Percentiles rank a stretch among this genome's conserved stretches.
phyloP scores from a whole-genome alignment of 345 rosid species.

The Draba incana region DNA sequence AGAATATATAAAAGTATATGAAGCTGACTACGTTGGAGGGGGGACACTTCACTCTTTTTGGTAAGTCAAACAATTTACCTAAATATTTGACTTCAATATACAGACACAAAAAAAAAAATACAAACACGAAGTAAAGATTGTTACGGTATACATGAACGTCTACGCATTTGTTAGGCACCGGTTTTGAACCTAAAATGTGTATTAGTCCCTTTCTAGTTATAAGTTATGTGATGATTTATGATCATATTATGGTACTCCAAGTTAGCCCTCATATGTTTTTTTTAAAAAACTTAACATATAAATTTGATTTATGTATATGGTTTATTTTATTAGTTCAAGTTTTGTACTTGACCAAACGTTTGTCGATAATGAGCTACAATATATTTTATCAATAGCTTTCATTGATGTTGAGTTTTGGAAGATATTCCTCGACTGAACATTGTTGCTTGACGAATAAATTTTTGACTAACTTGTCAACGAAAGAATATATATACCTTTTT shows the following conservation, averaged over 20 bases:
- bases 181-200: constrained; percentile 10
- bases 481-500: constrained; percentile 13
- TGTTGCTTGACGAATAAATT: constrained; percentile 30
- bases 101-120: constrained; percentile 14
- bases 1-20: neutral
- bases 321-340: neutral
- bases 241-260: neutral
- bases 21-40: constrained; percentile 5
- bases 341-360: constrained; percentile 2
- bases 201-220: constrained; percentile 11
- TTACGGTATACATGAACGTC: constrained; percentile 5
- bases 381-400: neutral
- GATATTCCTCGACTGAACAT: constrained; percentile 27
- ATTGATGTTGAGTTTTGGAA: constrained; percentile 18
- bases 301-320: neutral
- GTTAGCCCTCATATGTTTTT: neutral
- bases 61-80: constrained; percentile 11
- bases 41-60: constrained; percentile 9
- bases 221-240: neutral
- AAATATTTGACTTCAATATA: constrained; percentile 22
- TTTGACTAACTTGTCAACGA: constrained; percentile 22
- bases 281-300: neutral
- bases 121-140: constrained; percentile 14
- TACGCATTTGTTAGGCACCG: constrained; percentile 36
- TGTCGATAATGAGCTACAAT: neutral